Evolutionary conservation across 2,329 filamentous ascomycete species (phyloP).

Genomic region (Orbilia brochopaga): DNA sequence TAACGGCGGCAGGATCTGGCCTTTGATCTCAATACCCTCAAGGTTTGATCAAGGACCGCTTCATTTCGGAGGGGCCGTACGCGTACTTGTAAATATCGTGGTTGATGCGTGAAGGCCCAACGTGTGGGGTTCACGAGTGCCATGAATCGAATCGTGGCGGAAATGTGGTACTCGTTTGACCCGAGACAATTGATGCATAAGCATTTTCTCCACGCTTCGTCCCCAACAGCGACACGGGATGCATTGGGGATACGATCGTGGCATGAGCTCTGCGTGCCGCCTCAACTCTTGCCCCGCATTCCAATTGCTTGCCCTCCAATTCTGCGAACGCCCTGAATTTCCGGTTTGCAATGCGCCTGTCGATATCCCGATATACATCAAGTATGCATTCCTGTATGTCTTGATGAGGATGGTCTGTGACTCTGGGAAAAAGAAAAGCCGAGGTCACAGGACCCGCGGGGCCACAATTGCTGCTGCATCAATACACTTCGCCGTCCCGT

Average conservation of each 20-base stretch:
- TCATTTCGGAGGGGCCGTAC: background rate
- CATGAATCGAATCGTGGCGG: background rate
- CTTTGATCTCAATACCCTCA: no score
- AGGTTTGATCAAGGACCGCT: no score
- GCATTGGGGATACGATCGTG: no score
- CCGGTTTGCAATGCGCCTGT: constrained; percentile 4
- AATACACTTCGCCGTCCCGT: constrained; percentile 22
- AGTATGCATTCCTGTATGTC: no score
- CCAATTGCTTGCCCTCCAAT: background rate
- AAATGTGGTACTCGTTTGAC: background rate
- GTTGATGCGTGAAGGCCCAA: background rate
- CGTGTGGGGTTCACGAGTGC: background rate
- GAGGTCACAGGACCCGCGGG: constrained; percentile 34
- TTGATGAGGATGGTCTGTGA: constrained; percentile 2
- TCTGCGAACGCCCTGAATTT: constrained; percentile 15
- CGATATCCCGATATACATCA: background rate
- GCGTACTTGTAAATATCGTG: background rate
- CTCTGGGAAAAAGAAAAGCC: constrained; percentile 29
- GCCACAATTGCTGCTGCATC: constrained; percentile 13
- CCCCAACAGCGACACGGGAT: background rate
- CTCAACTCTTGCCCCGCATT: constrained; percentile 16
- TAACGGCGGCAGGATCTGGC: background rate
- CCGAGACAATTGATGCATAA: background rate
- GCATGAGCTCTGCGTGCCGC: constrained; percentile 14
- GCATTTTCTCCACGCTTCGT: background rate